Base-by-base conservation (phyloP, 1,139 yeast genomes). In the Blastobotrys petasosporus region DNA sequence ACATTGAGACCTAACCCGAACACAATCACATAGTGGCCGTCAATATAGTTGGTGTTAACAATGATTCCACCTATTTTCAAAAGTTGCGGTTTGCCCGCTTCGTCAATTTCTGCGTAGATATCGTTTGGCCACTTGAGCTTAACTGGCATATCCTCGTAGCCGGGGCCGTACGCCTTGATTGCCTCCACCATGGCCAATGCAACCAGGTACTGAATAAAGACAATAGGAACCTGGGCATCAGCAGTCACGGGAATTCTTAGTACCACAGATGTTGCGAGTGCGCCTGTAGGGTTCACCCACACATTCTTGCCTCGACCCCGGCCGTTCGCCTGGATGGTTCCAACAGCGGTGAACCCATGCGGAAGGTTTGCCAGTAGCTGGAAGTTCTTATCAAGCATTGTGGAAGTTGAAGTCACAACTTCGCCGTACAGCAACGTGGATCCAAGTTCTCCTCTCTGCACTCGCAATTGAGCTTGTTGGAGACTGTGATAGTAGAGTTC, bases 111-210 rank as follows among this genome's bases (percentile, higher is more conserved):
- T 5, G 83, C 79, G 61, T 86, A 94, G 12, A 92, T 70, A 64
- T 94, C 99, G 62, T 94, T 94, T 4, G 99, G 99, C 99, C 99
- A 94, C 62, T 94, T 94, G 51, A 94, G 75, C 47, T 79, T 75
- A 9, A 90, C 72, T 0, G 96, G 97, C 57, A 92, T 66, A 45
- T 80, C 82, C 33, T 78, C 80, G 61, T 80, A 85, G 0, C 86
- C 88, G 0, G 72, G 71, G 32, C 79, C 81, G 57, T 87, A 80
- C 2, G 77, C 71, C 36, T 77, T 65, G 11, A 92, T 76, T 34
- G 95, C 85, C 60, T 85, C 90, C 10, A 88, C 81, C 47, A 85
- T 74, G 0, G 97, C 97, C 48, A 94, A 68, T 40, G 94, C 81
- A 12, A 87, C 79, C 31, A 94, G 66, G 61, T 94, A 94, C 63